Evolutionary conservation across 2,329 filamentous ascomycete species (phyloP).

Genomic region (Penicillium occitanis): DNA sequence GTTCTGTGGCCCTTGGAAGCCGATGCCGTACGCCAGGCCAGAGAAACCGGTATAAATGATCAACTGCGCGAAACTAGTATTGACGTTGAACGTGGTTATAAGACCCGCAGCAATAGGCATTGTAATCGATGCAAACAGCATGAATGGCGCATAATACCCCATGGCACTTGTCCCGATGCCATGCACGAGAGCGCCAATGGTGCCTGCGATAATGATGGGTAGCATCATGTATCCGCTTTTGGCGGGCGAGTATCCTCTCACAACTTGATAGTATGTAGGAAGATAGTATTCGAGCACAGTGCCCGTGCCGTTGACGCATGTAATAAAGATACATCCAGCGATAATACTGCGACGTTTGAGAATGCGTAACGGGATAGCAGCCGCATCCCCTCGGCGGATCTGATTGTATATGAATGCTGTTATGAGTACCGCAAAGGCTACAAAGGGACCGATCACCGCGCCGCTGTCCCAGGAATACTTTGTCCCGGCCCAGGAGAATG

Average conservation of each 20-base stretch:
- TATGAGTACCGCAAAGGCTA: constrained; percentile 9
- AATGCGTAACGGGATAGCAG: constrained; percentile 13
- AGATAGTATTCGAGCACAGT: constrained; percentile 19
- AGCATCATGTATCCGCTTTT: constrained; percentile 20
- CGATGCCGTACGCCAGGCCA: constrained; percentile 35
- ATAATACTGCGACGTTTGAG: constrained; percentile 16
- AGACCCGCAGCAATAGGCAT: constrained; percentile 38
- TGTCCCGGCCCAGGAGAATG: constrained; percentile 17
- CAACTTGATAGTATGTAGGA: constrained; percentile 18
- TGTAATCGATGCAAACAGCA: constrained; percentile 32
- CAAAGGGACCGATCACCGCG: neutral
- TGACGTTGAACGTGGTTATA: constrained; percentile 32
- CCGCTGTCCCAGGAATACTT: constrained; percentile 18
- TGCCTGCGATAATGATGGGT: constrained; percentile 7
- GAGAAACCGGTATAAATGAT: constrained; percentile 31
- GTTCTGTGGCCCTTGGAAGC: constrained; percentile 31
- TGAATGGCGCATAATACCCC: constrained; percentile 40
- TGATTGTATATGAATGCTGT: constrained; percentile 17
- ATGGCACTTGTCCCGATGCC: constrained; percentile 20
- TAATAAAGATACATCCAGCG: constrained; percentile 17
- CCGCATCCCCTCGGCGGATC: constrained; percentile 2
- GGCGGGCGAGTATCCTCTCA: constrained; percentile 6
- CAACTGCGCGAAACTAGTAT: constrained; percentile 28
- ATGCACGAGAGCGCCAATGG: constrained; percentile 12
- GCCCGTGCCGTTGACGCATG: constrained; percentile 9